A percentile compares a stretch with the other conserved stretches of the same genome.
phyloP scores from a whole-genome alignment of 768 basidiomycete genomes.

The Mycena alexandri region DNA sequence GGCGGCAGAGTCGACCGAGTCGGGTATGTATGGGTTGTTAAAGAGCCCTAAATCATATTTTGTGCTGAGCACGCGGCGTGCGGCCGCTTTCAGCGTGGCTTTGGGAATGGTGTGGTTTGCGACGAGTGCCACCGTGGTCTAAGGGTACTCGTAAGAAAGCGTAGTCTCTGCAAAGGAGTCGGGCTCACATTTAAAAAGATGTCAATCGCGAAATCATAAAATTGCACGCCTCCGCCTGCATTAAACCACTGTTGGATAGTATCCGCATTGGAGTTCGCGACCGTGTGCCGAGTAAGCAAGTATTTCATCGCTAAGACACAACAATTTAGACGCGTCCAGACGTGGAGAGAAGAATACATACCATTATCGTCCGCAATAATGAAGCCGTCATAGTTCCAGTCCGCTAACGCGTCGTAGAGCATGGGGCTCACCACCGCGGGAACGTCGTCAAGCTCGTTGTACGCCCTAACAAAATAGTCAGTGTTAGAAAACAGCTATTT shows the following conservation, averaged over 20 bases:
- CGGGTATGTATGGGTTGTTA: slow-evolving; percentile 37
- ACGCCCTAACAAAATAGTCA: slow-evolving; percentile 33
- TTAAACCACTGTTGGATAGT: slow-evolving; percentile 45
- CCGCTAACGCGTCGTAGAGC: slow-evolving; percentile 42
- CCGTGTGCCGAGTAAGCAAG: slow-evolving; percentile 29
- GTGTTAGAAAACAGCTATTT: background rate
- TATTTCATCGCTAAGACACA: slow-evolving; percentile 36
- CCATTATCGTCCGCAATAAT: slow-evolving; percentile 40
- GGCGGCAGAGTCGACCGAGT: slow-evolving; percentile 34
- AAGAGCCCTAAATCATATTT: slow-evolving; percentile 43
- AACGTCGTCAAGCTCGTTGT: slow-evolving; percentile 43
- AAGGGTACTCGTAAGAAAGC: no score
- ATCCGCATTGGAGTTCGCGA: slow-evolving; percentile 39
- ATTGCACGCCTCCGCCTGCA: slow-evolving; percentile 43
- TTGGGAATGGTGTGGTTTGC: slow-evolving; percentile 36
- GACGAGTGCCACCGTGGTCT: slow-evolving; percentile 40
- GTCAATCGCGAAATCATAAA: slow-evolving; percentile 41
- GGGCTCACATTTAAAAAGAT: slow-evolving; percentile 39
- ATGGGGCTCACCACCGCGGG: slow-evolving; percentile 41
- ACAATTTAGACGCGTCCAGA: background rate
- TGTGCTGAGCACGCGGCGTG: slow-evolving; percentile 36
- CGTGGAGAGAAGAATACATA: background rate
- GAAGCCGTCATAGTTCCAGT: slow-evolving; percentile 43
- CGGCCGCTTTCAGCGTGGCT: slow-evolving; percentile 39
- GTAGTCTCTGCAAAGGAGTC: background rate